Conservation (phyloP, 129 eudicot species). For the Centrapalus pauciflorus region DNA sequence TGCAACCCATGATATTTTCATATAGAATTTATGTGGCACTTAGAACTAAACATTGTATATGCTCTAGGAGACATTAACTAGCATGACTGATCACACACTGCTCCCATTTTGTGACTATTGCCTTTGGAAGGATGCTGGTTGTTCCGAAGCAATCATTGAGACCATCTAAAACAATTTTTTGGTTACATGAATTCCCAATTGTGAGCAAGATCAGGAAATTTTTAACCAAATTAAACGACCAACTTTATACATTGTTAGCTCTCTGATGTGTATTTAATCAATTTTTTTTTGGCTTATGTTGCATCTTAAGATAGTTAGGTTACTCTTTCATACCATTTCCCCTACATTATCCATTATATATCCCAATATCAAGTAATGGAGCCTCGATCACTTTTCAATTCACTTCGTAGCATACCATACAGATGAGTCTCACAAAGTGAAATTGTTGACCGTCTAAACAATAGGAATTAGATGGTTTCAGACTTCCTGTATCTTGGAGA, state of each 20-base stretch:
- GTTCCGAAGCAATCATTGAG: background rate
- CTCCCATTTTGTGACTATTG: background rate
- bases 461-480: background rate
- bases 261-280: background rate
- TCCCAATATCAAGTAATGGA: background rate
- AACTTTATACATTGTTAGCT: background rate
- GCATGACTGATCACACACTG: too few relatives aligned
- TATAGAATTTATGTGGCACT: background rate
- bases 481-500: background rate
- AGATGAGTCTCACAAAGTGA: background rate
- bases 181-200: background rate
- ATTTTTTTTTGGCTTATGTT: too few relatives aligned
- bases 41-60: background rate
- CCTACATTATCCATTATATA: background rate
- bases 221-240: background rate
- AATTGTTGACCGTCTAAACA: background rate
- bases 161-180: background rate
- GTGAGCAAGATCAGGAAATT: background rate
- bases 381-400: background rate
- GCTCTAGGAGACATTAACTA: background rate
- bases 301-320: background rate
- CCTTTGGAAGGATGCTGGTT: background rate
- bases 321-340: background rate
- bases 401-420: background rate
- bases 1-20: background rate